These are phyloP conservation scores for Durotheca rogersii DNA, from an alignment of 495 filamentous ascomycete genomes.

Conservation along the genomic window DNA sequence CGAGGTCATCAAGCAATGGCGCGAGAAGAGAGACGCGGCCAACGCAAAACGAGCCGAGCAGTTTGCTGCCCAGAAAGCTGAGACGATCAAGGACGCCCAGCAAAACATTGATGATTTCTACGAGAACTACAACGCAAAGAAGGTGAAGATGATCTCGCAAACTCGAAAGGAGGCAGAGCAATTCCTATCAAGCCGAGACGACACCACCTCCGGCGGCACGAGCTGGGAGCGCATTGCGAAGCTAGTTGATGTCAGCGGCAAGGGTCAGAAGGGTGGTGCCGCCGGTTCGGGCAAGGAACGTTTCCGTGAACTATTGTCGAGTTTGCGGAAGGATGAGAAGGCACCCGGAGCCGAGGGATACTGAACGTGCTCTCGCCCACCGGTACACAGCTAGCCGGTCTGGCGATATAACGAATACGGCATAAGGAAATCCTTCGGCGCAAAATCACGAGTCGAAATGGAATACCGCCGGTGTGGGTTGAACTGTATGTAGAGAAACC, in stretches of 20 bases:
- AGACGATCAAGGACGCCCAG: constrained; percentile 82
- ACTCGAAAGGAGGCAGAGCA: constrained; percentile 91
- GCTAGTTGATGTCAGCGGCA: constrained; percentile 92
- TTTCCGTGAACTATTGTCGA: constrained; percentile 88
- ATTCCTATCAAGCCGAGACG: constrained; percentile 82
- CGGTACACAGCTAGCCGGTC: neutral
- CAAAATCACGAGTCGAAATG: constrained; percentile 3
- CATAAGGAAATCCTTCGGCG: neutral
- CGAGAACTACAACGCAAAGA: constrained; percentile 97
- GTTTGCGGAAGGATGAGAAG: constrained; percentile 89
- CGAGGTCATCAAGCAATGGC: constrained; percentile 88
- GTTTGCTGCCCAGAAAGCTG: constrained; percentile 71
- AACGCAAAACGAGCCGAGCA: constrained; percentile 75
- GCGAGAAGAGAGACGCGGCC: constrained; percentile 77
- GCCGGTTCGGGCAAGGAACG: constrained; percentile 88
- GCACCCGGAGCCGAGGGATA: constrained; percentile 79
- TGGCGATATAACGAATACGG: constrained; percentile 2
- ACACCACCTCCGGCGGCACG: constrained; percentile 89
- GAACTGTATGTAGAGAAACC: constrained; percentile 23
- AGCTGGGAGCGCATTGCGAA: constrained; percentile 99
- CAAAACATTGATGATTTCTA: constrained; percentile 97
- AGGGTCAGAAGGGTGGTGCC: constrained; percentile 80
- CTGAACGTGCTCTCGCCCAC: constrained; percentile 28
- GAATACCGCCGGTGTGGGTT: neutral
- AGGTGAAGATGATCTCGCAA: constrained; percentile 84